Evolutionary conservation across 2,329 filamentous ascomycete species (phyloP), one percentile per base, ranked within the genome.

Genomic region (Ophiosphaerella narmari): DNA sequence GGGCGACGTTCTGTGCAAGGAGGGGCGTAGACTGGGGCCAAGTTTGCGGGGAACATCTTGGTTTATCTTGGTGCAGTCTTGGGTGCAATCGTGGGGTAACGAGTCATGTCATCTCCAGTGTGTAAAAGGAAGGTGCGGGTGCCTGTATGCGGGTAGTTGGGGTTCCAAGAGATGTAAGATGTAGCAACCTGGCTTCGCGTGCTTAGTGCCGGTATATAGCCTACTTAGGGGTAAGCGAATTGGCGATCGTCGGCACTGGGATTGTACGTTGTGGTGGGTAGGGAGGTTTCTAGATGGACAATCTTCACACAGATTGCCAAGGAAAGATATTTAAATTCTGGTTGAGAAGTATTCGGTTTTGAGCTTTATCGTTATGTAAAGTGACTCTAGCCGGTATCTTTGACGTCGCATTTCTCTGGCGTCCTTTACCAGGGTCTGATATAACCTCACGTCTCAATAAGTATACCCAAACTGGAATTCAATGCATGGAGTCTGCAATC

Each of bases 21-120:
- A 29, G 26, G 37, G 32, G 13, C 26, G n/a, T 34, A 32, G 37
- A 33, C 47, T 46, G 45, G 52, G 50, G 52, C 36, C 46, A 48
- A 46, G 36, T 44, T 51, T 55, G 55, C 55, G 55, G 55, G 55
- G 55, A 58, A 55, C 36, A 45, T 40, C 48, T 53, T 58, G 55
- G 55, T 48, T 35, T 38, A 23, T 53, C 50, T 55, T 21, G 18
- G 18, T 21, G 18, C 18, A 21, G 18, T 21, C 18, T 21, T 58
- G 52, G 55, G 43, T 11, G n/a, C 41, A 32, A 49, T 52, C 46
- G 48, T 53, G 51, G 52, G 16, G 31, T 21, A 9, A 21, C 35
- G 31, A 39, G 33, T 24, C 32, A 37, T 29, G 14, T 31, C 23
- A 32, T 18, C 13, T 36, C 31, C 29, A 32, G 16, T 7, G 36